phyloP scores from a whole-genome alignment of 2,329 filamentous ascomycete genomes.

The Microsporum audouinii region DNA sequence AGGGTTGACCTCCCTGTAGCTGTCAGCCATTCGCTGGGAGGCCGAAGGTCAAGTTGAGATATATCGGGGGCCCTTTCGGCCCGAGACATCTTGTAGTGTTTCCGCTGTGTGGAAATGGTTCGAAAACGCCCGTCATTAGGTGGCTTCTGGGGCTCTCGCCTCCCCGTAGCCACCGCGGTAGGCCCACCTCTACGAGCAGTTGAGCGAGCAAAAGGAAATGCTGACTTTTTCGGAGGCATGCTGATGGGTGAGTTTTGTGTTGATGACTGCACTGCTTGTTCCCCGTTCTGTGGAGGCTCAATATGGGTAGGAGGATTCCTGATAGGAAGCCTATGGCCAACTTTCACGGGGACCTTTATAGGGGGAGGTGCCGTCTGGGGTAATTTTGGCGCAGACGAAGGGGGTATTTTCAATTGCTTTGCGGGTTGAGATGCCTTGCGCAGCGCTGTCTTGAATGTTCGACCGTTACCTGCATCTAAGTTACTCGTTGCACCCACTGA shows the following conservation, averaged over 20 bases:
- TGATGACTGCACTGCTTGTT: neutral
- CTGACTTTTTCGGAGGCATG: neutral
- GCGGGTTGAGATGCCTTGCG: neutral
- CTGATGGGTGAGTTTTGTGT: neutral
- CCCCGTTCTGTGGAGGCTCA: neutral
- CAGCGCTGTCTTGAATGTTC: neutral
- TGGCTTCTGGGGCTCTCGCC: neutral
- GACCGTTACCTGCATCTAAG: neutral
- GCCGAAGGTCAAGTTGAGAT: conserved; percentile 26
- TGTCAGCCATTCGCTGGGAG: conserved; percentile 24
- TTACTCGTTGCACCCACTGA: neutral
- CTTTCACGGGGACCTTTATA: neutral
- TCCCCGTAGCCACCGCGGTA: neutral
- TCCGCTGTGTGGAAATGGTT: conserved; percentile 21
- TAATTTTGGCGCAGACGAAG: neutral
- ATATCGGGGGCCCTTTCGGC: conserved; percentile 29
- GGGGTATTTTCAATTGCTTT: neutral
- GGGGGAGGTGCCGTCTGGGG: neutral
- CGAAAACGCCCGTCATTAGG: conserved; percentile 9
- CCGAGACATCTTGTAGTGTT: conserved; percentile 23
- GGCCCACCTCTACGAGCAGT: neutral
- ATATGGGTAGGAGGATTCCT: neutral
- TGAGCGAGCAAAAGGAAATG: neutral
- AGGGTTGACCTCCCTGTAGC: neutral
- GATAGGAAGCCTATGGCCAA: neutral